phyloP scores from a whole-genome alignment of 768 basidiomycete genomes.

The Naganishia friedmannii region DNA sequence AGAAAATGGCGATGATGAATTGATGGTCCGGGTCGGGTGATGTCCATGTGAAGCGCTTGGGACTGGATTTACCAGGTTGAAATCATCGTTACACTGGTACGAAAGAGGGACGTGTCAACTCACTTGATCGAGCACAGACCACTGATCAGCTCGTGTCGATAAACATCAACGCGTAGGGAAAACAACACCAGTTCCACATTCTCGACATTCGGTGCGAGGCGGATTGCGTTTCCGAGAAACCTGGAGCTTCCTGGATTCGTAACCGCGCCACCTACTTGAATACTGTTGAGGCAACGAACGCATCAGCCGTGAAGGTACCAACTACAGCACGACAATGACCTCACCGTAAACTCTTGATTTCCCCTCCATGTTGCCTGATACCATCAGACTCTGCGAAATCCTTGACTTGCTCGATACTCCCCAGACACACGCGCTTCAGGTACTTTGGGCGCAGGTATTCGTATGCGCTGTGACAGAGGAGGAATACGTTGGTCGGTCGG shows the following conservation, averaged over 20 bases:
- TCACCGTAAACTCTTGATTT: slow-evolving; percentile 12
- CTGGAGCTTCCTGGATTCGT: slow-evolving; percentile 14
- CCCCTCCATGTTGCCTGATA: not conserved
- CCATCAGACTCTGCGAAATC: slow-evolving; percentile 12
- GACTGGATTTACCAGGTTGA: too few relatives aligned
- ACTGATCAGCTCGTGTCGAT: slow-evolving; percentile 10
- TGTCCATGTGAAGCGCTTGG: slow-evolving; percentile 21
- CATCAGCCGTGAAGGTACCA: not conserved
- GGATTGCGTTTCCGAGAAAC: slow-evolving; percentile 17
- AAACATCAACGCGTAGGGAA: slow-evolving; percentile 20
- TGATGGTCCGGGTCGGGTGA: slow-evolving; percentile 28
- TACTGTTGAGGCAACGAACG: not conserved
- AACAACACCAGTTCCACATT: slow-evolving; percentile 19
- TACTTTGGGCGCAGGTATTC: slow-evolving; percentile 18
- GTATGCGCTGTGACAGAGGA: slow-evolving; percentile 9
- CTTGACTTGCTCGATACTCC: slow-evolving; percentile 22
- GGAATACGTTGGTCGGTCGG: not conserved
- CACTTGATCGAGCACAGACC: slow-evolving; percentile 24
- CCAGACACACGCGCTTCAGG: not conserved
- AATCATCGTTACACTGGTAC: not conserved
- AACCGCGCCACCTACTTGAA: slow-evolving; percentile 24
- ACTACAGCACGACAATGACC: not conserved
- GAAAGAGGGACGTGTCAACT: not conserved
- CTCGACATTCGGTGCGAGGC: slow-evolving; percentile 9
- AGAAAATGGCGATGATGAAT: slow-evolving; percentile 30